These are phyloP conservation scores for Chlorella vulgaris DNA, from an alignment of 139 green algal genomes.

Conservation along the genomic window DNA sequence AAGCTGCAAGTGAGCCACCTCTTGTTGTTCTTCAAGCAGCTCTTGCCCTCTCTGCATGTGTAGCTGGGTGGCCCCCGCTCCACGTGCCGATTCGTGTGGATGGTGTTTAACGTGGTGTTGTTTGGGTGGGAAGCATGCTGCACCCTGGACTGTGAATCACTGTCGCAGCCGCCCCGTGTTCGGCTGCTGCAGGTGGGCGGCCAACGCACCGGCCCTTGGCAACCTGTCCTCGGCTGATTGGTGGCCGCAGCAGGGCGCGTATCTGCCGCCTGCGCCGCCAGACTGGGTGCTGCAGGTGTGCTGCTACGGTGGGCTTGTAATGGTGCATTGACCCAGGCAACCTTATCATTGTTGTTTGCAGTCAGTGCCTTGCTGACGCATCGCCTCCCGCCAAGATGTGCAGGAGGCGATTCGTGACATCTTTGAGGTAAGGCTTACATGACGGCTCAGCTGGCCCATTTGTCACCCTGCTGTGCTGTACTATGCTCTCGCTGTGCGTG, in stretches of 20 bases:
- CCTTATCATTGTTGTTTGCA: too few species aligned
- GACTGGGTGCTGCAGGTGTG: slow-evolving; percentile 37
- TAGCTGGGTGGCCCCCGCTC: neutral
- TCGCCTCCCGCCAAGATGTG: too few species aligned
- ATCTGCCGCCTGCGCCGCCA: slow-evolving; percentile 45
- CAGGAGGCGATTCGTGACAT: slow-evolving; percentile 67
- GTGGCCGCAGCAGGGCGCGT: slow-evolving; percentile 55
- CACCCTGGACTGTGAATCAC: too few species aligned
- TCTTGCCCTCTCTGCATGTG: neutral
- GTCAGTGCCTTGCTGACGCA: too few species aligned
- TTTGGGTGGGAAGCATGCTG: too few species aligned
- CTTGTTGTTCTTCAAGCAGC: neutral
- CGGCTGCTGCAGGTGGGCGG: neutral
- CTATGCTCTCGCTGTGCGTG: too few species aligned
- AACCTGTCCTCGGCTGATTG: slow-evolving; percentile 44
- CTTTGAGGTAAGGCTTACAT: slow-evolving; percentile 24
- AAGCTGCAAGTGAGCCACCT: neutral
- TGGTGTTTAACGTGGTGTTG: too few species aligned
- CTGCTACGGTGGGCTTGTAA: neutral
- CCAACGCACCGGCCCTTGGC: neutral
- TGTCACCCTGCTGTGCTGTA: neutral
- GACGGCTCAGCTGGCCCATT: neutral
- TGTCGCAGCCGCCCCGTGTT: neutral
- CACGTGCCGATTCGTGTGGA: too few species aligned
- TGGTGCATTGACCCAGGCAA: too few species aligned